A percentile compares a stretch with the other conserved stretches of the same genome.
Evolutionary conservation across 177 flowering plant species (phyloP).

Genomic region (Vitis hybrid): DNA sequence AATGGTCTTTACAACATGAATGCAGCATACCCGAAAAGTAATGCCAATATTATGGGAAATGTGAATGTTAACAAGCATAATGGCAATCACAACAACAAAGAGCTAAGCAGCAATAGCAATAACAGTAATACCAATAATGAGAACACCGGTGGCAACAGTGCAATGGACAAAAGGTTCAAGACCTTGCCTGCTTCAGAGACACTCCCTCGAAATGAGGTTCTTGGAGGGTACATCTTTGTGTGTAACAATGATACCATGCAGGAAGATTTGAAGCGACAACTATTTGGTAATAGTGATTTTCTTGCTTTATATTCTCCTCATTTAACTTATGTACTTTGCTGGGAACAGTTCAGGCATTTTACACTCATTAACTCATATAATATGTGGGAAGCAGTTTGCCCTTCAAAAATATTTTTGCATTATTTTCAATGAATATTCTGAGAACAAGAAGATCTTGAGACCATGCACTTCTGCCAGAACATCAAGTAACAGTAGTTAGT

Average conservation of each 20-base stretch:
- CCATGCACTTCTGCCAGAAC: not conserved
- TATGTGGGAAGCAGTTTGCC: not conserved
- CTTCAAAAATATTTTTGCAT: not conserved
- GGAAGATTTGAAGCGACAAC: constrained; percentile 82
- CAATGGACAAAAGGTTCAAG: constrained; percentile 77
- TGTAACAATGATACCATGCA: constrained; percentile 98
- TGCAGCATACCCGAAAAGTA: constrained; percentile 52
- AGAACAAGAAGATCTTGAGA: not conserved
- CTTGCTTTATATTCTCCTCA: not conserved
- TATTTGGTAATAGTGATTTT: constrained; percentile 59
- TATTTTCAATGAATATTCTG: not conserved
- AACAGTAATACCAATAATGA: constrained; percentile 27
- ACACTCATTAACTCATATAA: not conserved
- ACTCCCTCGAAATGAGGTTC: constrained; percentile 84
- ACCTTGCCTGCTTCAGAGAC: constrained; percentile 89
- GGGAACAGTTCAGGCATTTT: not conserved
- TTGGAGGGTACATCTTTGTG: constrained; percentile 96
- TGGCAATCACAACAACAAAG: constrained; percentile 41
- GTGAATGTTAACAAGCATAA: constrained; percentile 38
- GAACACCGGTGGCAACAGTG: constrained; percentile 24
- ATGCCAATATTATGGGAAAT: constrained; percentile 29
- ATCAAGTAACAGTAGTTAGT: not conserved
- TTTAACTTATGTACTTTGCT: not conserved
- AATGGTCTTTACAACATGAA: constrained; percentile 51
- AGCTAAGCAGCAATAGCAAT: constrained; percentile 29